A percentile compares a stretch with the other conserved stretches of the same genome.
These are phyloP conservation scores for Nasturtium officinale DNA, from an alignment of 345 rosid species.

Conservation along the genomic window DNA sequence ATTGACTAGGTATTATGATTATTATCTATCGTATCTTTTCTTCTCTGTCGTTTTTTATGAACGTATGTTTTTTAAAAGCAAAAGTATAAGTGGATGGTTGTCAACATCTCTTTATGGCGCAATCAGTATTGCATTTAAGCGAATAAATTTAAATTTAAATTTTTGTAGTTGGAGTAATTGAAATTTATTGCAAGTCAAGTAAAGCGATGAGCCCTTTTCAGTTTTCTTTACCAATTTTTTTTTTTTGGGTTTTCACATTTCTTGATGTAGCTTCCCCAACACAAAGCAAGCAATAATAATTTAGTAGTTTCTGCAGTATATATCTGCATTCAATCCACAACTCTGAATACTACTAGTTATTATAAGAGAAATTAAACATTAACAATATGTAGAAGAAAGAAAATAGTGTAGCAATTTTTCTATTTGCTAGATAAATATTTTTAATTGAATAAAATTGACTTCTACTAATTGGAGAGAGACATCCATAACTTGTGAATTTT, in stretches of 20 bases:
- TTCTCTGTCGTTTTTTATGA: not conserved
- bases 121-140: slow-evolving; percentile 38
- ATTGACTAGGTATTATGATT: too few relatives aligned
- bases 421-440: not conserved
- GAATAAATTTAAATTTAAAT: slow-evolving; percentile 4
- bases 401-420: not conserved
- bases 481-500: too few relatives aligned
- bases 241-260: not conserved
- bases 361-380: not conserved
- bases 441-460: not conserved
- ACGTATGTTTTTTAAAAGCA: slow-evolving; percentile 24
- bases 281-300: slow-evolving; percentile 25
- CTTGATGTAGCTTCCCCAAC: slow-evolving; percentile 40
- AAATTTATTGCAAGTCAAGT: slow-evolving; percentile 48
- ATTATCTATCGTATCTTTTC: not conserved
- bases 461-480: not conserved
- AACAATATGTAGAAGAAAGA: not conserved
- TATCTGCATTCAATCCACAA: slow-evolving; percentile 32
- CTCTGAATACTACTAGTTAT: slow-evolving; percentile 10
- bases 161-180: slow-evolving; percentile 39
- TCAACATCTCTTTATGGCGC: slow-evolving; percentile 45
- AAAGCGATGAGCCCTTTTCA: slow-evolving; percentile 36
- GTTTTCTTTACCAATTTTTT: slow-evolving; percentile 11
- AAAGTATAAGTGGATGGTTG: slow-evolving; percentile 36
- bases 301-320: slow-evolving; percentile 16